Percentiles rank a stretch among this genome's conserved stretches.
These are phyloP conservation scores for Ustilago bromivora DNA, from an alignment of 1,284 basidiomycete species.

Conservation along the genomic window DNA sequence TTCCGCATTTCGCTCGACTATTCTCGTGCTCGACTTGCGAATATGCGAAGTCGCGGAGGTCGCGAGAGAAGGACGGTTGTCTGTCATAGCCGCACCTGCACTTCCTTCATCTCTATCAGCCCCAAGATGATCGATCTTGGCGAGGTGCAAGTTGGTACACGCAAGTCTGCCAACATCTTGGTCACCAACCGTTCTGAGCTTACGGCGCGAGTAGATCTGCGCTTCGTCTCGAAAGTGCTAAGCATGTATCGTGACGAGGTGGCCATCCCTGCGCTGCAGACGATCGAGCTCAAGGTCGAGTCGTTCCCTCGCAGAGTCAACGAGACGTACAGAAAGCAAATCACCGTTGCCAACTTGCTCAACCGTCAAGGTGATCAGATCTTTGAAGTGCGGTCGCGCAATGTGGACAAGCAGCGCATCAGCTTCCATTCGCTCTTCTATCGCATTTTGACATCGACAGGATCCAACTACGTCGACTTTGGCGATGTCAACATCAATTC, in stretches of 20 bases:
- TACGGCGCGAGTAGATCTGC: slow-evolving; percentile 72
- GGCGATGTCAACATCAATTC: slow-evolving; percentile 73
- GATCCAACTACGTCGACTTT: slow-evolving; percentile 73
- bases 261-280: slow-evolving; percentile 71
- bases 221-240: slow-evolving; percentile 73
- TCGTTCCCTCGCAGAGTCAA: slow-evolving; percentile 73
- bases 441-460: slow-evolving; percentile 72
- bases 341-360: slow-evolving; percentile 71
- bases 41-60: slow-evolving; percentile 62
- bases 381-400: slow-evolving; percentile 72
- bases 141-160: slow-evolving; percentile 72
- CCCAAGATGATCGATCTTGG: slow-evolving; percentile 72
- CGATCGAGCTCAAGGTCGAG: slow-evolving; percentile 72
- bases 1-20: slow-evolving; percentile 72
- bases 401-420: slow-evolving; percentile 73
- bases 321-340: slow-evolving; percentile 72
- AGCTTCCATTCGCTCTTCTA: slow-evolving; percentile 73
- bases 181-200: slow-evolving; percentile 72
- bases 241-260: slow-evolving; percentile 72
- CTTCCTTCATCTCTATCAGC: slow-evolving; percentile 71
- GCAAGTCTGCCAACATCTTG: slow-evolving; percentile 70
- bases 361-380: slow-evolving; percentile 71
- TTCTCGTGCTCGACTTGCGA: slow-evolving; percentile 61
- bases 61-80: slow-evolving; percentile 69
- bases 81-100: slow-evolving; percentile 72